Evolutionary conservation across 164 flowering plant species (phyloP), one percentile per base, ranked within the genome.

Genomic region (Pachysandra terminalis): DNA sequence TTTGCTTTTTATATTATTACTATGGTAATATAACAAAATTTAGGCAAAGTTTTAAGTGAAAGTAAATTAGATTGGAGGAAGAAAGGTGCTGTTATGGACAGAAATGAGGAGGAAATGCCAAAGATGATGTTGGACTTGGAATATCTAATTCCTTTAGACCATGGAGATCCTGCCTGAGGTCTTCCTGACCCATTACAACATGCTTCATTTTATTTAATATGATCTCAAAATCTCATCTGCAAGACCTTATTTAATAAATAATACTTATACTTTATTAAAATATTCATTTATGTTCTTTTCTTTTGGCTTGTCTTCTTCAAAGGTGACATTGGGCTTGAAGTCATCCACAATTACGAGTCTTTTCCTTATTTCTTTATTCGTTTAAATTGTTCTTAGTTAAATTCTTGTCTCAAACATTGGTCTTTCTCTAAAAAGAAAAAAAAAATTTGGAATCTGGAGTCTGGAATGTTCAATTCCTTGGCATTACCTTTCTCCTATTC

Each of bases 151-250:
- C 71, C 70, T 78, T 71, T 54, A 69, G 68, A 63, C 74, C 83
- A 65, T 48, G 65, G 57, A 81, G 84, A 84, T 88, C 84, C 82
- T 84, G 88, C 85, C 84, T 76, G 73, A 73, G 85, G 84, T 81
- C 83, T 82, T 77, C 83, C 85, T 75, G 83, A 84, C 84, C 87
- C 79, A 83, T 67, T 61, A 70, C 76, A 78, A 72, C 84, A 78
- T 80, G 79, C 75, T 66, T 56, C 68, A 54, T 71, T 69, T 73
- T 68, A 48, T 68, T 74, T 66, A 68, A 68, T 71, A 58, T 68
- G 59, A 32, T 59, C 64, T 58, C 72, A 63, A 71, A 69, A 73
- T 71, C 77, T 75, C 64, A 64, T 73, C 76, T 75, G 82, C 81
- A 81, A 75, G 78, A 68, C 68, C 76, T 59, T 56, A 63, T 28